Evolutionary conservation across 2,329 filamentous ascomycete genomes (phyloP), one percentile per base, ranked within the genome.

Genomic region (Calonectria ilicicola): DNA sequence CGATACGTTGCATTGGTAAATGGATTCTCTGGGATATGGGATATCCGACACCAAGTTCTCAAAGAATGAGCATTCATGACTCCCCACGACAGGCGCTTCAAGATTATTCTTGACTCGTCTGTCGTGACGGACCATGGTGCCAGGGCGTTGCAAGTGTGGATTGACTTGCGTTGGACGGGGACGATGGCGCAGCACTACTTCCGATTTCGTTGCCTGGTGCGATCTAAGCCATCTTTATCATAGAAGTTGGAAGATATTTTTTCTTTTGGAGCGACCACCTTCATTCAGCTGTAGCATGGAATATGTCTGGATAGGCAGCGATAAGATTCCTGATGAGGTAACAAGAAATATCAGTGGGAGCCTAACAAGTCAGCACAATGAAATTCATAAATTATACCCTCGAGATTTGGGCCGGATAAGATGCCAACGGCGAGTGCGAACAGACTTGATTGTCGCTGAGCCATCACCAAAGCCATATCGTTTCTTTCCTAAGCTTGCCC

Each of bases 401-500:
- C n/a, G 46, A 35, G 26, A 23, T 21, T 38, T 7, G 17, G 66
- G 21, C 29, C 38, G 67, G n/a, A 65, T 21, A 17, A 17, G 27
- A 23, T 19, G 15, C 44, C 21, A 27, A 19, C 42, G 56, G 47
- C 15, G 12, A 17, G 56, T 23, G 42, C 5, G 19, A 44, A 42
- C 66, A 17, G 60, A 65, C 56, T 29, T 72, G 8, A 71, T 66
- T 69, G 62, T 63, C 62, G 46, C 35, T 64, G 15, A 72, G 65
- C 72, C 72, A 69, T 63, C 69, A 56, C 65, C 72, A 29, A 71
- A 66, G 26, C 60, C 49, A 23, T 66, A 49, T 47, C 60, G 47
- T 69, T 44, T 58, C 60, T 69, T 44, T 58, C 60, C 65, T 47
- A 56, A 56, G 15, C 51, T 60, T 35, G 49, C 58, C 65, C 29